Base-by-base conservation (phyloP, 768 basidiomycete genomes). In the Suillus weaverae region DNA sequence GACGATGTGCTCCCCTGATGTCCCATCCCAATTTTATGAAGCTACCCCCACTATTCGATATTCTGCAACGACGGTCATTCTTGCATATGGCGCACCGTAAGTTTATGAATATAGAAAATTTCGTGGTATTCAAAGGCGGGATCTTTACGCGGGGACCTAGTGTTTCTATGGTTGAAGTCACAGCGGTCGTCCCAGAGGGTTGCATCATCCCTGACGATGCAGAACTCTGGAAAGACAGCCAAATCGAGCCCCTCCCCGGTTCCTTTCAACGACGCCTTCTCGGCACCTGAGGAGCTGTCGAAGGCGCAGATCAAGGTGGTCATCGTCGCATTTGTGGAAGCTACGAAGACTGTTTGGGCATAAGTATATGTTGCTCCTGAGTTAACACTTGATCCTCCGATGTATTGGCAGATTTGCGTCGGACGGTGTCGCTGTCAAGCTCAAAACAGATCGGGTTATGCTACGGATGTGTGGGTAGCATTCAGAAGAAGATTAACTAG, bases 31-130 rank as follows among this genome's bases (percentile, higher is more conserved):
- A 22, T 51, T 18, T 53, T 33, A 32, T 61, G 48, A 51, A 55
- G 10, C 66, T 88, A 88, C 79, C 90, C 13, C 90, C 90, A 2
- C 93, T 94, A 92, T 94, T 73, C 88, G 89, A 75, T 95, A 94
- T 77, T 89, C 88, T 64, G 81, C 87, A 10, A 90, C 53, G 78
- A 88, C 60, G 92, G 92, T 0, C 86, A 90, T 69, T 93, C 67
- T 94, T 89, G 87, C 94, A 95, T 73, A 75, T 94, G 5, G 90
- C 92, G 20, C 91, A 94, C 71, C 81, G 86, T 85, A 66, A 69
- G 74, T 74, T 36, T 32, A 5, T 5, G 56, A 56, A 9, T 51
- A 13, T 50, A 16, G 13, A 14, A 33, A 33, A 5, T n/a, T 53
- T 56, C 41, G 57, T 20, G 4, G 2, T 53, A 36, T 33, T 30